Evolutionary conservation across 2,329 filamentous ascomycete genomes (phyloP), one percentile per base, ranked within the genome.

Genomic region (Hirsutella thompsonii): DNA sequence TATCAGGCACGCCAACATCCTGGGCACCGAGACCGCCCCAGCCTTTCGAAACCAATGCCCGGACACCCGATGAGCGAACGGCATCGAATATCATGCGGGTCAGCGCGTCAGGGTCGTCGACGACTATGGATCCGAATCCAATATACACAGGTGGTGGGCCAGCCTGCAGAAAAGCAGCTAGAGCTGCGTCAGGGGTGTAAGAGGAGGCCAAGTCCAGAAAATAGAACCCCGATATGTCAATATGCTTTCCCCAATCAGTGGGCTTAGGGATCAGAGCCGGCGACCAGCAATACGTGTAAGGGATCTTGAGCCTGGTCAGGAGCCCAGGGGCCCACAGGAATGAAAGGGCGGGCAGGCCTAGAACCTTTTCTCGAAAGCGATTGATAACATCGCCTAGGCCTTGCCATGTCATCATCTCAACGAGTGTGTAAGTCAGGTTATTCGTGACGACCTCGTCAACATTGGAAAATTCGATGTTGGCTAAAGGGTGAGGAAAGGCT

Each of bases 351-450:
- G 92, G 83, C 1, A 95, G 66, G 20, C 83, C 81, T 1, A 94
- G 69, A 13, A 74, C 75, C 44, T 79, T 79, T 48, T 81, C 79
- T 40, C 89, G 72, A 53, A 94, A 95, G 10, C 79, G 74, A 55
- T 96, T 95, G 55, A 95, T 90, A 5, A 95, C 69, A 58, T 95
- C 89, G 30, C 89, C 89, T 4, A 94, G 64, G 0, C 87, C 88
- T 60, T 94, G 87, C 87, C 87, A 94, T 10, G 88, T 89, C 70
- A 94, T 78, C 74, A 93, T 85, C 49, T 94, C 88, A 2, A 94
- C 83, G 18, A 94, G 66, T 0, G 81, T 79, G 52, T 94, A 94
- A 0, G 82, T 84, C 42, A 93, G 70, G 53, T 85, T 90, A 51
- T 92, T 94, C 1, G 84, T 82, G 44, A 86, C 71, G n/a, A 75